Evolutionary conservation across 768 basidiomycete genomes (phyloP).

Genomic region (Paxillus involutus): DNA sequence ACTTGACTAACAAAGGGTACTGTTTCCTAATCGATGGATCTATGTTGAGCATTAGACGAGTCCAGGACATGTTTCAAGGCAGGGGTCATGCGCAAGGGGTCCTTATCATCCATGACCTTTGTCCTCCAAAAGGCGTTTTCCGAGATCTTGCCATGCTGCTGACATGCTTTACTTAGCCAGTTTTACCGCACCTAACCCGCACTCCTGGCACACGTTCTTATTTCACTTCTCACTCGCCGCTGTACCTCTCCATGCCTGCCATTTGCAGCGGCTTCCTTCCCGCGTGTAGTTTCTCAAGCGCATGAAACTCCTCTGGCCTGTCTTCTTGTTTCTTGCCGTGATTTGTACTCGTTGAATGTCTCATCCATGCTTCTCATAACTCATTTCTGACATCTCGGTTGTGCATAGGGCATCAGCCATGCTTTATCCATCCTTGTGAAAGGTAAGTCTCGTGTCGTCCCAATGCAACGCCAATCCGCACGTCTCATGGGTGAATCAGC

Average conservation of each 20-base stretch:
- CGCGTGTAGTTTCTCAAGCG: conserved; percentile 27
- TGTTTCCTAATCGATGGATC: conserved; percentile 32
- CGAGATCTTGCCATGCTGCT: conserved; percentile 52
- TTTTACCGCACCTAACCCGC: conserved; percentile 56
- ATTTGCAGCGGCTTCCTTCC: conserved; percentile 49
- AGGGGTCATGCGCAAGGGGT: conserved; percentile 30
- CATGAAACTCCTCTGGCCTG: conserved; percentile 28
- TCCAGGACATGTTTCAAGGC: conserved; percentile 22
- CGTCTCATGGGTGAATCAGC: conserved; percentile 44
- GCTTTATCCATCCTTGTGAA: conserved; percentile 19
- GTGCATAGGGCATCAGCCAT: conserved; percentile 18
- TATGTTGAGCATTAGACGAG: conserved; percentile 20
- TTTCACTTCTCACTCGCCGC: conserved; percentile 48
- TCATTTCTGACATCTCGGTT: conserved; percentile 23
- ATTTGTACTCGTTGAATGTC: conserved; percentile 32
- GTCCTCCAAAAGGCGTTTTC: conserved; percentile 50
- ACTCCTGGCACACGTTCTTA: conserved; percentile 64
- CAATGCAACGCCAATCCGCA: conserved; percentile 32
- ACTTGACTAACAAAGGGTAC: conserved; percentile 21
- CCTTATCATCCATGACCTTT: conserved; percentile 47
- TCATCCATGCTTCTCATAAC: conserved; percentile 27
- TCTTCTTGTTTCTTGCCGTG: conserved; percentile 22
- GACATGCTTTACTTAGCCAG: conserved; percentile 51
- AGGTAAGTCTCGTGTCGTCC: conserved; percentile 31
- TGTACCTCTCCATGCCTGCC: conserved; percentile 54